Conservation (phyloP, 768 basidiomycete species). For the Lactarius indigo region DNA sequence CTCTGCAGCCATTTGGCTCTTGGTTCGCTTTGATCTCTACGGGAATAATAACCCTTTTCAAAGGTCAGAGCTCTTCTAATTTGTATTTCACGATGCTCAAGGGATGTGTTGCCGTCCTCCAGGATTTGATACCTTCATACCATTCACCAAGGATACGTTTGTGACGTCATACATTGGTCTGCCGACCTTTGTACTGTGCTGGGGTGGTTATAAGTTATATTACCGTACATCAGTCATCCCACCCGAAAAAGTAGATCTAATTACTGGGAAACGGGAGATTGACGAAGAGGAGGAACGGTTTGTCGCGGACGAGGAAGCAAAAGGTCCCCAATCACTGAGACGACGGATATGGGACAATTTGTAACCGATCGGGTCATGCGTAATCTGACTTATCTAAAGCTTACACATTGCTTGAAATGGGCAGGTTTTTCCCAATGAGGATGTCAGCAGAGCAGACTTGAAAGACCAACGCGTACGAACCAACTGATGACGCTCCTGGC, state of each 20-base stretch:
- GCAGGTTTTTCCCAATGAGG: background rate
- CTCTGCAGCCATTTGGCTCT: conserved; percentile 60
- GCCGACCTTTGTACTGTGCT: conserved; percentile 36
- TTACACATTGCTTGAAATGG: background rate
- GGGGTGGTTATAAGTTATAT: conserved; percentile 36
- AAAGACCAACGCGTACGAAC: no score
- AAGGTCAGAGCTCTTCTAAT: conserved; percentile 36
- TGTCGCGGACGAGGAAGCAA: conserved; percentile 39
- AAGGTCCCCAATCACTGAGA: conserved; percentile 29
- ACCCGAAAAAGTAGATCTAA: conserved; percentile 53
- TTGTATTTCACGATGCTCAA: conserved; percentile 27
- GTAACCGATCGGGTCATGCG: conserved; percentile 16
- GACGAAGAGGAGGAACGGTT: conserved; percentile 60
- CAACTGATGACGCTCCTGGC: no score
- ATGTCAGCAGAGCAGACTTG: no score
- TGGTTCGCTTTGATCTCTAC: conserved; percentile 56
- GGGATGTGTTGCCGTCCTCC: conserved; percentile 22
- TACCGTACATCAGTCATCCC: conserved; percentile 38
- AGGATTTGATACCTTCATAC: conserved; percentile 41
- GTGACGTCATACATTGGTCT: conserved; percentile 50
- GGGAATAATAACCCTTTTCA: conserved; percentile 53
- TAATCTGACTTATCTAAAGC: conserved; percentile 3
- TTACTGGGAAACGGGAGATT: conserved; percentile 55
- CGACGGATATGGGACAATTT: conserved; percentile 30
- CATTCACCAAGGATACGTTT: conserved; percentile 53